Conservation (phyloP, 2,329 filamentous ascomycete species). For the Colletotrichum chrysophilum region DNA sequence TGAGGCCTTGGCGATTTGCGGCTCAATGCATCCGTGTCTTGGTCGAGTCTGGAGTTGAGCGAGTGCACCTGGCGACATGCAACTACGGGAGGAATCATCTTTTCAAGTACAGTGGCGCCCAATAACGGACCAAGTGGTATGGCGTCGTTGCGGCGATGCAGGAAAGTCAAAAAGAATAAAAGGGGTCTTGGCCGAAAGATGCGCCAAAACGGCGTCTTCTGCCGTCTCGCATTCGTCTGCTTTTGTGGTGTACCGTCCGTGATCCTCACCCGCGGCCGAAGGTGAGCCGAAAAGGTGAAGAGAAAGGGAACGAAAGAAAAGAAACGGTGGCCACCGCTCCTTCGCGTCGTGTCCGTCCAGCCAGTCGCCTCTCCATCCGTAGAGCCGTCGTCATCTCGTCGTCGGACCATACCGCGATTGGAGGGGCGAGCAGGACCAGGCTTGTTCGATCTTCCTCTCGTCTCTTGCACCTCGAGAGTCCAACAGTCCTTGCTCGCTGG, state of each 20-base stretch:
- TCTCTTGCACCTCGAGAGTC: not conserved
- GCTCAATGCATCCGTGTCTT: not conserved
- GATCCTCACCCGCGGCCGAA: not conserved
- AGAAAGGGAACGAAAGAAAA: not conserved
- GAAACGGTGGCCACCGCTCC: not conserved
- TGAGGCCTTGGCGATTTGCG: not conserved
- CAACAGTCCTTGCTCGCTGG: not conserved
- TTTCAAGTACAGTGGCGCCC: not conserved
- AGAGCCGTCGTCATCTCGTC: conserved; percentile 1
- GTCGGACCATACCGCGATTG: not conserved
- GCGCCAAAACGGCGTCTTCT: not conserved
- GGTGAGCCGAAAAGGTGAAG: not conserved
- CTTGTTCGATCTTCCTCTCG: not conserved
- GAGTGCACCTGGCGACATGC: not conserved
- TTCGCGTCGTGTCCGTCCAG: not conserved
- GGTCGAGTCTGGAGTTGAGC: not conserved
- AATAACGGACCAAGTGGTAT: not conserved
- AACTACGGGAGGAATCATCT: not conserved
- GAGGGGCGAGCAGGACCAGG: not conserved
- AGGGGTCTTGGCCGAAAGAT: not conserved
- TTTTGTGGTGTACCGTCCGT: not conserved
- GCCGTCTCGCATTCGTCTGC: not conserved
- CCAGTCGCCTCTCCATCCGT: not conserved
- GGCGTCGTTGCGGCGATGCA: not conserved
- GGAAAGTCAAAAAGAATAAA: not conserved